These are phyloP conservation scores for Anthracocystis walkeri DNA, from an alignment of 1,284 basidiomycete species.

Conservation along the genomic window DNA sequence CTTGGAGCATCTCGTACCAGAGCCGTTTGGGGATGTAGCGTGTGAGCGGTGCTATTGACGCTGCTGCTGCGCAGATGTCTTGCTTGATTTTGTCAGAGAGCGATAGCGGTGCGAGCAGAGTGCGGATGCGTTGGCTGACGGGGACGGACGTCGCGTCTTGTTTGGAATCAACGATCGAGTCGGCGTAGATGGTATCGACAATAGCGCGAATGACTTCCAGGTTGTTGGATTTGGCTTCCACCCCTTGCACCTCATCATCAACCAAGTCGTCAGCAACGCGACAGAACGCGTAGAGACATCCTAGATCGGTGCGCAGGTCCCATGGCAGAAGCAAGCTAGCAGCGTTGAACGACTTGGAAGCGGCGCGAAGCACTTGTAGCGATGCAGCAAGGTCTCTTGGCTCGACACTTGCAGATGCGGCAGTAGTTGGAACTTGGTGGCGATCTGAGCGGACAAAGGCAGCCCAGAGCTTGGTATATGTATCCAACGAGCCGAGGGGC, in stretches of 20 bases:
- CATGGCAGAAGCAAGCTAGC: conserved; percentile 60
- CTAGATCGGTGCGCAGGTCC: conserved; percentile 61
- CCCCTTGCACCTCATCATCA: conserved; percentile 43
- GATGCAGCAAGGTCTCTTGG: conserved; percentile 37
- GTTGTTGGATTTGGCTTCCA: conserved; percentile 32
- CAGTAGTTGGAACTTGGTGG: neutral
- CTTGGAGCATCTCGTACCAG: conserved; percentile 60
- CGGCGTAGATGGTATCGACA: conserved; percentile 41
- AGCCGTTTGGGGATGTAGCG: conserved; percentile 51
- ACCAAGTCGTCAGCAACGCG: conserved; percentile 60
- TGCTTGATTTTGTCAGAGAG: conserved; percentile 24
- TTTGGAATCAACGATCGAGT: neutral
- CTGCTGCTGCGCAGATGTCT: conserved; percentile 47
- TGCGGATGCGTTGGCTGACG: conserved; percentile 25
- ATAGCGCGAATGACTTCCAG: conserved; percentile 35
- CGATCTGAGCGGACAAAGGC: conserved; percentile 46
- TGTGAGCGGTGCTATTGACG: conserved; percentile 52
- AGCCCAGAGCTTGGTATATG: conserved; percentile 49
- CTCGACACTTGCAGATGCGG: conserved; percentile 23
- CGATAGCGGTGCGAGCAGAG: conserved; percentile 13
- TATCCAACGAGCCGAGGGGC: conserved; percentile 31
- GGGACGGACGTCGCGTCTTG: neutral
- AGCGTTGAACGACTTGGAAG: conserved; percentile 58
- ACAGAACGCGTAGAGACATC: conserved; percentile 62
- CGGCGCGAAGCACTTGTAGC: conserved; percentile 35